phyloP scores from a whole-genome alignment of 768 basidiomycete genomes.

The Tulasnella sp. region DNA sequence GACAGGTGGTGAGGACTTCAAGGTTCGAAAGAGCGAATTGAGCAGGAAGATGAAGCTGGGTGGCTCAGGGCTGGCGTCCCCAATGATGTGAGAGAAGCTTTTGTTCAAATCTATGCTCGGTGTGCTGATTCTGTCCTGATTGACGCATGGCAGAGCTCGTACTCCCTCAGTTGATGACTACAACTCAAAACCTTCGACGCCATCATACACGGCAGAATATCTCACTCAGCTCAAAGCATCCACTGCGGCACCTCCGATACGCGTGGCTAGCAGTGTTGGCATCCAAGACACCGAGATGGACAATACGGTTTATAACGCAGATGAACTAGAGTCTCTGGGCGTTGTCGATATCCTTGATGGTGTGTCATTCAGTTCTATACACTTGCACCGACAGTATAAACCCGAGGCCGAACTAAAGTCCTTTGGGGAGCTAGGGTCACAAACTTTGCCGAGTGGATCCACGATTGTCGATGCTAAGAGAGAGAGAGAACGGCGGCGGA shows the following conservation, averaged over 20 bases:
- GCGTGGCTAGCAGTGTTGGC: neutral
- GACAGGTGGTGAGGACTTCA: conserved; percentile 56
- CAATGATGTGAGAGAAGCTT: neutral
- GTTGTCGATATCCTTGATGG: conserved; percentile 3
- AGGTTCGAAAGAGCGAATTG: conserved; percentile 70
- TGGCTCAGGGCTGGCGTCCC: neutral
- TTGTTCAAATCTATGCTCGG: neutral
- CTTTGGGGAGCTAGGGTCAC: neutral
- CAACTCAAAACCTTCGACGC: conserved; percentile 32
- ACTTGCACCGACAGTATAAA: neutral
- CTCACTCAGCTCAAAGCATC: conserved; percentile 69
- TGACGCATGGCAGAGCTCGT: conserved; percentile 44
- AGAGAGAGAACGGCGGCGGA: conserved; percentile 55
- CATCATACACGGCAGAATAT: conserved; percentile 61
- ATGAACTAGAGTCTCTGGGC: conserved; percentile 15
- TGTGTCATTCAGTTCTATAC: conserved; percentile 2
- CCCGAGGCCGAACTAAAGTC: conserved; percentile 4
- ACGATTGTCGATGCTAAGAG: conserved; percentile 64
- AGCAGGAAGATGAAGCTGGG: conserved; percentile 39
- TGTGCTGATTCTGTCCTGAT: conserved; percentile 33
- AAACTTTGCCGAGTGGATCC: conserved; percentile 27
- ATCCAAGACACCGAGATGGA: neutral
- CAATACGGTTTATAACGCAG: conserved; percentile 6
- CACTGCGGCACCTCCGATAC: conserved; percentile 29
- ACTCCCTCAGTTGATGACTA: conserved; percentile 35